These are phyloP conservation scores for Rhizopus stolonifer DNA, from an alignment of 371 early-diverging fungal genomes.

Conservation along the genomic window DNA sequence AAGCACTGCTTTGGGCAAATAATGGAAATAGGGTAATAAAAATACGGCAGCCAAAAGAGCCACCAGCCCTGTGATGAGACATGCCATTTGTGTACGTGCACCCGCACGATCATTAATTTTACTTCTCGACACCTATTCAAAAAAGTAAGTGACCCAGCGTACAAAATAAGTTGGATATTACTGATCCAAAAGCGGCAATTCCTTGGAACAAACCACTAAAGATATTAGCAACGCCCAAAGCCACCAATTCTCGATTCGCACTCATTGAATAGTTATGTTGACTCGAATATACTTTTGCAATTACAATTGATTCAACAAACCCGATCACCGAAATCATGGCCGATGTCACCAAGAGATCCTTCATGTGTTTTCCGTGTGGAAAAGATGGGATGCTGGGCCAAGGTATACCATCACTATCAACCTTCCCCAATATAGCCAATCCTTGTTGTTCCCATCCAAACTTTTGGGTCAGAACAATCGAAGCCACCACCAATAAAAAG, in stretches of 20 bases:
- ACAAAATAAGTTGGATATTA: constrained; percentile 20
- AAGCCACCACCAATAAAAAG: constrained; percentile 69
- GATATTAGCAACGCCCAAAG: constrained; percentile 84
- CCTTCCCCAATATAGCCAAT: constrained; percentile 69
- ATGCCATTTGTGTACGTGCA: constrained; percentile 86
- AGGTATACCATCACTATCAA: constrained; percentile 59
- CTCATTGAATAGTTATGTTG: constrained; percentile 86
- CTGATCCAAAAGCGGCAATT: constrained; percentile 89
- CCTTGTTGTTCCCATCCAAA: constrained; percentile 68
- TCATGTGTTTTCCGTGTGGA: constrained; percentile 58
- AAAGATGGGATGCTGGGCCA: constrained; percentile 60
- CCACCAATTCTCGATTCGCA: constrained; percentile 93
- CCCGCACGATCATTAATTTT: constrained; percentile 89
- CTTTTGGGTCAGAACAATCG: constrained; percentile 61
- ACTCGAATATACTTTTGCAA: constrained; percentile 86
- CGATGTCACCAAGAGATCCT: constrained; percentile 55
- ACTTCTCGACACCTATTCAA: constrained; percentile 70
- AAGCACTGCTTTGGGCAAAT: constrained; percentile 84
- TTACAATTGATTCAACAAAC: constrained; percentile 93
- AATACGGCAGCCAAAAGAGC: constrained; percentile 78
- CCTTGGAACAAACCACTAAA: constrained; percentile 80
- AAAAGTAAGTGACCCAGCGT: background rate
- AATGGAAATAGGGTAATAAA: constrained; percentile 80
- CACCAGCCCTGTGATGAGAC: constrained; percentile 74
- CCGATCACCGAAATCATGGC: constrained; percentile 90